Evolutionary conservation across 129 eudicot species (phyloP).

Genomic region (Ambrosia artemisiifolia): DNA sequence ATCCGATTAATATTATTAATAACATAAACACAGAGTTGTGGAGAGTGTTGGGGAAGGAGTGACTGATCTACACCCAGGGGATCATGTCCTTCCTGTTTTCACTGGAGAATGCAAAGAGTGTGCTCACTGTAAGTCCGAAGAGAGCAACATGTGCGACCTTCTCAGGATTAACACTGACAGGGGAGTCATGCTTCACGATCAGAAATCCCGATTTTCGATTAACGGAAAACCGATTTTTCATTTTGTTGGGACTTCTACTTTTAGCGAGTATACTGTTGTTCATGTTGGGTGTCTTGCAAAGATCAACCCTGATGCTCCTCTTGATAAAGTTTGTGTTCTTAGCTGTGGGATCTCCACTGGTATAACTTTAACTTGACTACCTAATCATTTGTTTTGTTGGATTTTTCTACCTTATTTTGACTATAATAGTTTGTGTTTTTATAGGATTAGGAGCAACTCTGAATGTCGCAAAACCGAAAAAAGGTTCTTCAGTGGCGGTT

Average conservation of each 20-base stretch:
- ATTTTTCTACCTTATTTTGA: neutral
- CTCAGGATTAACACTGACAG: conserved; percentile 80
- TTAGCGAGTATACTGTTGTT: conserved; percentile 78
- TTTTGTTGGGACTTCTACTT: conserved; percentile 85
- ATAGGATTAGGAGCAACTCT: conserved; percentile 83
- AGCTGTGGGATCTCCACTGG: conserved; percentile 95
- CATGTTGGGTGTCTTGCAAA: conserved; percentile 83
- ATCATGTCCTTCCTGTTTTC: conserved; percentile 89
- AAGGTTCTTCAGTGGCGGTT: conserved; percentile 74
- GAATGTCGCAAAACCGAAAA: conserved; percentile 84
- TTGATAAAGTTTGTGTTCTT: conserved; percentile 81
- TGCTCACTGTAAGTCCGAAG: conserved; percentile 75
- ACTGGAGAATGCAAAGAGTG: conserved; percentile 85
- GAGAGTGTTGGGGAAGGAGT: conserved; percentile 93
- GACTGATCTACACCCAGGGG: conserved; percentile 66
- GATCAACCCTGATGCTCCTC: conserved; percentile 76
- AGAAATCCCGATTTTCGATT: conserved; percentile 59
- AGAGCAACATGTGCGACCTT: conserved; percentile 87
- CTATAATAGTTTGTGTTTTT: neutral
- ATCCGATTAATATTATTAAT: neutral
- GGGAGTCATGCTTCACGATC: conserved; percentile 74
- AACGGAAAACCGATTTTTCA: conserved; percentile 75
- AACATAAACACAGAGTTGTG: conserved; percentile 44
- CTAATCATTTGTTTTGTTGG: too few species aligned
- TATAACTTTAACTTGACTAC: too few species aligned